A percentile compares a stretch with the other conserved stretches of the same genome.
These are phyloP conservation scores for Tuber umbilicatum DNA, from an alignment of 495 filamentous ascomycete genomes.

Conservation along the genomic window DNA sequence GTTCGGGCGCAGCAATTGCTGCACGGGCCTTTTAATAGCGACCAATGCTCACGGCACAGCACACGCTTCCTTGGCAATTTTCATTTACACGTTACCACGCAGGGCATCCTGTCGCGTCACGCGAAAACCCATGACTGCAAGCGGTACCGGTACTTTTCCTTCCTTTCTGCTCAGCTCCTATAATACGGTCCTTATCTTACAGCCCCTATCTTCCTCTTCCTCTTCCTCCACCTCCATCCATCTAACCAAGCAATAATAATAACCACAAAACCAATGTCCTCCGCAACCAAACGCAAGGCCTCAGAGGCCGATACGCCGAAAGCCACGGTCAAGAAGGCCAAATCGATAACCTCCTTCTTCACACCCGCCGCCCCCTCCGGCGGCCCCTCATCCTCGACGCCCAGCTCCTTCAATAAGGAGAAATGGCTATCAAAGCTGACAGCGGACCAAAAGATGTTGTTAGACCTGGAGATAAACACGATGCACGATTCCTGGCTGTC, in stretches of 20 bases:
- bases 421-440: slow-evolving; percentile 77
- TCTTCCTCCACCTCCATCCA: not conserved
- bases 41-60: not conserved
- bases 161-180: not conserved
- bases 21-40: not conserved
- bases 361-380: slow-evolving; percentile 34
- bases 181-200: slow-evolving; percentile 7
- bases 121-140: not conserved
- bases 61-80: not conserved
- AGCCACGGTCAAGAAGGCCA: slow-evolving; percentile 62
- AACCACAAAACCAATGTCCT: slow-evolving; percentile 19
- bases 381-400: slow-evolving; percentile 32
- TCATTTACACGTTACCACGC: not conserved
- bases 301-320: slow-evolving; percentile 45
- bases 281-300: slow-evolving; percentile 62
- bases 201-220: not conserved
- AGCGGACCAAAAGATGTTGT: slow-evolving; percentile 69
- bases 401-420: slow-evolving; percentile 70
- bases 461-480: slow-evolving; percentile 84
- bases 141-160: not conserved
- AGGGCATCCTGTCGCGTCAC: slow-evolving; percentile 5
- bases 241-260: not conserved
- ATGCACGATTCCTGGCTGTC: slow-evolving; percentile 85
- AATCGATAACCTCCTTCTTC: slow-evolving; percentile 57
- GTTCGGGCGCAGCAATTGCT: not conserved